Base-by-base conservation (phyloP, 306 rosid genomes). In the Prunus armeniaca region DNA sequence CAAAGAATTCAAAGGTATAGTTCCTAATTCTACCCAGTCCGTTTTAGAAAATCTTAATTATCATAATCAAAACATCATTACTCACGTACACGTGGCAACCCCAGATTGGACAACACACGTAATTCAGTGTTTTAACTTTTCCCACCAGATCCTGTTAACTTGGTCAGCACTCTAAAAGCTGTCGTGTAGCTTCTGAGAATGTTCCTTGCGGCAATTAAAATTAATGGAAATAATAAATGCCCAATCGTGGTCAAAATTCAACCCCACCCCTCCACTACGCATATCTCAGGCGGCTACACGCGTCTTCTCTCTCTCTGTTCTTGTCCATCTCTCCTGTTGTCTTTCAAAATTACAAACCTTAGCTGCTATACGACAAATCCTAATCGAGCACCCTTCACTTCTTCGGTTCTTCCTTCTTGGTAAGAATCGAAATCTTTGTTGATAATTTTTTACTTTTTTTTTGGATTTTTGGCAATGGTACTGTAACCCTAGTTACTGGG, bases 401-500 rank as follows among this genome's bases (percentile, higher is more conserved):
- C 52, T 65, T 49, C 60, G 67, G 74, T 71, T 77, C 76, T 63
- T 82, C 67, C 65, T 60, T 76, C 32, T 79, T 20, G 84, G 85
- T 84, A 80, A 82, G 84, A 76, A 75, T 83, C 85, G 60, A 5
- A 32, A 32, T 68, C 17, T 80, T 3, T 32, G 41, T 24, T 69
- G 34, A 54, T 45, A 3, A 38, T 19, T 65, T 19, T 17, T 74
- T 49, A 3, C n/a, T n/a, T 43, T 64, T 47, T 13, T 10, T 64
- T 32, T 32, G 6, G 65, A 5, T 24, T 61, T 20, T 12, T 65
- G 22, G 24, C 43, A 38, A 38, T 38, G 38, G n/a, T 49, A 0
- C 54, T 10, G 54, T 49, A 49, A 10, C 20, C 10, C 3, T 5
- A 12, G 38, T 34, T 65, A 7, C 22, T 34, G 69, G 27, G 25